Conservation (phyloP, 139 green algal species). For the Astrephomene gubernaculifera region DNA sequence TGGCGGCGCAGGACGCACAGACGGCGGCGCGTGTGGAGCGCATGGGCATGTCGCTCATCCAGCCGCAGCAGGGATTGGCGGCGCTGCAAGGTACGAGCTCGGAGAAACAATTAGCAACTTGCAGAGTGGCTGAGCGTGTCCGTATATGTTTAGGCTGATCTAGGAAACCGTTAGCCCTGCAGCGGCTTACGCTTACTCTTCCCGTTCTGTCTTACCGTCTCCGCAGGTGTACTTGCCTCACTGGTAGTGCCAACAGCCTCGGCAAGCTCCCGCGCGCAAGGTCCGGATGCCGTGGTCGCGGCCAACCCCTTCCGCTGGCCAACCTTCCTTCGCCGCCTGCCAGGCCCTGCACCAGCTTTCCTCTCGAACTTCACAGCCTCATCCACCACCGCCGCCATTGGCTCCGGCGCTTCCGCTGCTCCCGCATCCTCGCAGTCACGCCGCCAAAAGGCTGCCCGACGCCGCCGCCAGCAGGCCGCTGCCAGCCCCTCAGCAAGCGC, state of each 20-base stretch:
- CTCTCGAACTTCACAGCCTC: neutral
- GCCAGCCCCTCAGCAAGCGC: neutral
- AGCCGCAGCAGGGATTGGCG: conserved; percentile 63
- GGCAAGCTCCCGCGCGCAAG: neutral
- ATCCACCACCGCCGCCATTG: neutral
- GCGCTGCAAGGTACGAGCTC: conserved; percentile 59
- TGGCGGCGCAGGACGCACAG: conserved; percentile 63
- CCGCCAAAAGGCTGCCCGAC: neutral
- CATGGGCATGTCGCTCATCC: conserved; percentile 75
- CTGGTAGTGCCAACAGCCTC: neutral
- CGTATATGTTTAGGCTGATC: no score
- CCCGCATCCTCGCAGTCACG: neutral
- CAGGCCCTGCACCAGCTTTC: conserved; percentile 29
- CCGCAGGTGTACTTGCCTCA: conserved; percentile 15
- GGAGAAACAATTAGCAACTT: no score
- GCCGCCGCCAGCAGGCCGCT: neutral
- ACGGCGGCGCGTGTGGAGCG: conserved; percentile 67
- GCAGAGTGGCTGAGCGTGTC: no score
- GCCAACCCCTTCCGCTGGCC: conserved; percentile 77
- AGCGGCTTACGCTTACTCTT: no score
- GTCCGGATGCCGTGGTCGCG: conserved; percentile 49
- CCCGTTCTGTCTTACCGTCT: no score
- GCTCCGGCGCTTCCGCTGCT: neutral
- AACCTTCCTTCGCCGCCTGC: conserved; percentile 64
- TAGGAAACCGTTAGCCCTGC: no score